Evolutionary conservation across 2,329 filamentous ascomycete species (phyloP).

Genomic region (Septoria linicola): DNA sequence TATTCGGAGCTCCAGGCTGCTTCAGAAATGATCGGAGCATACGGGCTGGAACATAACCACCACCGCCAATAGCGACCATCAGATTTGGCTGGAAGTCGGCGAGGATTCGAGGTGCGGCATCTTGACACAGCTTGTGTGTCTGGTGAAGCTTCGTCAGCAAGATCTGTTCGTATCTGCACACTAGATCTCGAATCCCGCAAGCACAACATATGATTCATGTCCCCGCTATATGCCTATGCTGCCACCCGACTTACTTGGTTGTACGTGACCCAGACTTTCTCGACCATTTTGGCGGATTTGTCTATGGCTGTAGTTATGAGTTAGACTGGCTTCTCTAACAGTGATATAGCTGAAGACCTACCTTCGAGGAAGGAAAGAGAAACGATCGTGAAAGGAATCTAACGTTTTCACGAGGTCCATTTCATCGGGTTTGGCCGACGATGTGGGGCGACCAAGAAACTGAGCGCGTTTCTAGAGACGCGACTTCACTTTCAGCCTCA

Average conservation of each 20-base stretch:
- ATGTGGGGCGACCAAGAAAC: no score
- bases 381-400: neutral
- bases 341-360: neutral
- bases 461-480: no score
- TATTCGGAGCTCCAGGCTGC: constrained; percentile 81
- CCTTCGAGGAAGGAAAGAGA: neutral
- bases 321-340: neutral
- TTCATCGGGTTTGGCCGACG: no score
- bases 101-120: constrained; percentile 77
- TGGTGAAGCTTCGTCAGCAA: neutral
- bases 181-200: neutral
- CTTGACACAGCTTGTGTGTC: constrained; percentile 97
- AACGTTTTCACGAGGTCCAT: no score
- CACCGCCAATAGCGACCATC: constrained; percentile 97
- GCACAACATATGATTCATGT: constrained; percentile 1
- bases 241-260: constrained; percentile 23
- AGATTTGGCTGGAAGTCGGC: constrained; percentile 86
- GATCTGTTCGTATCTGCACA: no score
- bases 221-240: neutral
- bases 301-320: constrained; percentile 1
- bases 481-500: no score
- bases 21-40: constrained; percentile 98
- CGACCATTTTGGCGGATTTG: constrained; percentile 19
- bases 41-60: constrained; percentile 93
- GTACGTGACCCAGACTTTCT: constrained; percentile 30